Base-by-base conservation (phyloP, 2,329 filamentous ascomycete genomes). In the Cladophialophora bantiana region DNA sequence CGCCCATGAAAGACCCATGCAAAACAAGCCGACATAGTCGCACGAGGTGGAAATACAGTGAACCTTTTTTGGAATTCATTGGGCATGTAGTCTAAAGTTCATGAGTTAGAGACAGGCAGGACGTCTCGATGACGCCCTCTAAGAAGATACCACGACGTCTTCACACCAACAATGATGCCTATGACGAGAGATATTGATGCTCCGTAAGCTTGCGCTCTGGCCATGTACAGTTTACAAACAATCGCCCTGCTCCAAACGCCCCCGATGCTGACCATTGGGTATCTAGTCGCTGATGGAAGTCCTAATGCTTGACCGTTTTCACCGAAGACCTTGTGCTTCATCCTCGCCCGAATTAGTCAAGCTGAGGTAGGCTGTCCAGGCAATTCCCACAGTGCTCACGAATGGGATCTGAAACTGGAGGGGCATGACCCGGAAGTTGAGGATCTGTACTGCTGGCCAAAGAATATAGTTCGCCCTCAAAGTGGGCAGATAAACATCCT, bases 371-470 rank as follows among this genome's bases (percentile, higher is more conserved):
- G 94, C 94, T 10, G 95, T 98, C 95, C 94, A 98, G 38, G 93
- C 93, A 74, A 98, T 98, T 84, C 94, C 94, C 64, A 99, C 82
- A 7, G 92, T 96, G 15, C 94, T 97, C 7, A 97, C 94, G 77
- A 99, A 98, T 0, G 94, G 94, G 80, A 99, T 90, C 80, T 99
- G 95, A 78, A 95, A 96, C 77, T 96, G 94, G 61, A 98, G 90
- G 13, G 95, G 95, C 84, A 99, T 93, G 73, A 98, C 78, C 35
- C 94, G 88, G 82, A 99, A 99, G 83, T 99, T 99, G 81, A 99
- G 86, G 70, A 98, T 89, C 82, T 99, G 95, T 53, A 99, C 95
- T 5, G 91, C 88, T 31, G 95, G 95, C 95, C 95, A 99, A 31
- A 99, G 86, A 73, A 96, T 83, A 75, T 90, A 99, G 81, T 99